A percentile compares a stretch with the other conserved stretches of the same genome.
These are phyloP conservation scores for Waltergamsia citrina DNA, from an alignment of 2,329 filamentous ascomycete species.

Conservation along the genomic window DNA sequence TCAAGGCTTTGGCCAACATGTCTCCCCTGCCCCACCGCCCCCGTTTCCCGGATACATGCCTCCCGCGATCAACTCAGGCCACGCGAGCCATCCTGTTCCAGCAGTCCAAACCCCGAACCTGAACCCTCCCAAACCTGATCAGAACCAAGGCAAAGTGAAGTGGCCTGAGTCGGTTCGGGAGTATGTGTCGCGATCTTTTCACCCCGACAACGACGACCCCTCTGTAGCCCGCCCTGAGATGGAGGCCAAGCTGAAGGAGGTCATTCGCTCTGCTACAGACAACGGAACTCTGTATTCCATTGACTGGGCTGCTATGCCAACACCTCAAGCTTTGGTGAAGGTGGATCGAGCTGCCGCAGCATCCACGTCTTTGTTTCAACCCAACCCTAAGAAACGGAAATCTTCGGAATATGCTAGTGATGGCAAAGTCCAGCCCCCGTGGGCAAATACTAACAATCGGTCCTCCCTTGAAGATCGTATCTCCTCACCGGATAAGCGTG, in stretches of 20 bases:
- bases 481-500: slow-evolving; percentile 35
- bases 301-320: slow-evolving; percentile 74
- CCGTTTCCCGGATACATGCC: slow-evolving; percentile 19
- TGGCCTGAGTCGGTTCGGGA: slow-evolving; percentile 77
- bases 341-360: slow-evolving; percentile 42
- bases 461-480: slow-evolving; percentile 64
- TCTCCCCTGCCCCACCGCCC: slow-evolving; percentile 21
- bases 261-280: slow-evolving; percentile 77
- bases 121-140: slow-evolving; percentile 16
- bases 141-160: slow-evolving; percentile 51
- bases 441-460: slow-evolving; percentile 60
- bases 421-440: slow-evolving; percentile 46
- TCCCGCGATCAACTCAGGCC: slow-evolving; percentile 10
- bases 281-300: slow-evolving; percentile 59
- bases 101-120: slow-evolving; percentile 12
- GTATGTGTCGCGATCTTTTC: slow-evolving; percentile 87
- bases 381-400: slow-evolving; percentile 68
- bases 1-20: slow-evolving; percentile 44
- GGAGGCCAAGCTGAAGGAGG: slow-evolving; percentile 73
- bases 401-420: slow-evolving; percentile 47
- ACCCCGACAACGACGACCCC: slow-evolving; percentile 57
- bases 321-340: slow-evolving; percentile 77
- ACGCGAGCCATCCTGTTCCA: slow-evolving; percentile 7
- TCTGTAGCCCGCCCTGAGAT: slow-evolving; percentile 60
- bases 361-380: slow-evolving; percentile 1